phyloP scores from a whole-genome alignment of 805 yeast species.

The Ogataea henricii region DNA sequence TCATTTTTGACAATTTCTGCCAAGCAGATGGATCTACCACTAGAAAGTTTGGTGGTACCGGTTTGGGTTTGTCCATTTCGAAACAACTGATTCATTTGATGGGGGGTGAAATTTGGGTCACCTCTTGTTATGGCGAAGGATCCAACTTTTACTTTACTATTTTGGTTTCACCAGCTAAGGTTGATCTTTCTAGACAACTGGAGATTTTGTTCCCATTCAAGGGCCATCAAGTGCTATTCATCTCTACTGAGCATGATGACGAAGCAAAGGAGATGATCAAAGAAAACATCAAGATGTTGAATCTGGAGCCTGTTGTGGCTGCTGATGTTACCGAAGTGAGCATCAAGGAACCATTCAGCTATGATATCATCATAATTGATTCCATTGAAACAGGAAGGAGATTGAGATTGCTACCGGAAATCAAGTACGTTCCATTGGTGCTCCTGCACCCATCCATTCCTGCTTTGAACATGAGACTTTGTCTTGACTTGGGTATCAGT shows the following conservation, averaged over 20 bases:
- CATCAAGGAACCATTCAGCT: conserved; percentile 57
- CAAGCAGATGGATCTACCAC: conserved; percentile 95
- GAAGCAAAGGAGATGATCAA: conserved; percentile 53
- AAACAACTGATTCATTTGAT: conserved; percentile 83
- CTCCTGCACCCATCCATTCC: conserved; percentile 75
- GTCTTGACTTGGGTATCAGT: conserved; percentile 83
- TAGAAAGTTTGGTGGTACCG: conserved; percentile 91
- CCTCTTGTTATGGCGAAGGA: conserved; percentile 77
- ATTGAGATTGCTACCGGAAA: conserved; percentile 68
- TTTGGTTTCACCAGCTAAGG: conserved; percentile 70
- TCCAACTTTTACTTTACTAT: conserved; percentile 83
- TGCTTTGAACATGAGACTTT: conserved; percentile 74
- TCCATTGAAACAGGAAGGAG: conserved; percentile 72
- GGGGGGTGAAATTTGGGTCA: conserved; percentile 95
- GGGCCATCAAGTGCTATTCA: conserved; percentile 67
- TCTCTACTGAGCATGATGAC: conserved; percentile 62
- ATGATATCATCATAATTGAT: conserved; percentile 82
- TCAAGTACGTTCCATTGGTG: conserved; percentile 84
- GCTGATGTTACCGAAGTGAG: conserved; percentile 55
- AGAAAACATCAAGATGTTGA: conserved; percentile 51
- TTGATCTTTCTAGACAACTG: conserved; percentile 60
- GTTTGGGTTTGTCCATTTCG: conserved; percentile 84
- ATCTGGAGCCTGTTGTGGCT: conserved; percentile 63
- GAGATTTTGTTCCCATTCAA: conserved; percentile 74
- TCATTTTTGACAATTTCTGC: conserved; percentile 86